phyloP scores from a whole-genome alignment of 2,329 filamentous ascomycete species.

The Hymenoscyphus infarciens region DNA sequence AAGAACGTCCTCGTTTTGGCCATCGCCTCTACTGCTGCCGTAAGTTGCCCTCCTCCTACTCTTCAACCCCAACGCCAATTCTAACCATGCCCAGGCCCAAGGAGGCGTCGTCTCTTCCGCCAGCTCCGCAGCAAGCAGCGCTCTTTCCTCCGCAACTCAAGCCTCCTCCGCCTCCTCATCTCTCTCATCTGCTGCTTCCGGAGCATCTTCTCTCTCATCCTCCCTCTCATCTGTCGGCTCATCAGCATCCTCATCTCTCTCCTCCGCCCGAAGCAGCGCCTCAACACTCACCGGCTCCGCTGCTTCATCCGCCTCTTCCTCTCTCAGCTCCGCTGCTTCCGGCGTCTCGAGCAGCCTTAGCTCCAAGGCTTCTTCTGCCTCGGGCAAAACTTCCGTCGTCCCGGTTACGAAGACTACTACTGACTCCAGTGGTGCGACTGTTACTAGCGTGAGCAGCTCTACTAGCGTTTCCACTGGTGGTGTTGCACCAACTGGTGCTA shows the following conservation, averaged over 20 bases:
- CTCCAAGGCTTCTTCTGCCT: constrained; percentile 12
- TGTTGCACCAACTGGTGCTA: constrained; percentile 28
- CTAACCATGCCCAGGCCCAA: constrained; percentile 19
- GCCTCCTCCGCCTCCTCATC: constrained; percentile 15
- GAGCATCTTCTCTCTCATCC: constrained; percentile 7
- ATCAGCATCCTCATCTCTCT: constrained; percentile 13
- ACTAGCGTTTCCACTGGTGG: constrained; percentile 16
- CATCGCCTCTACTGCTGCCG: constrained; percentile 25
- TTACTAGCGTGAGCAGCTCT: constrained; percentile 11
- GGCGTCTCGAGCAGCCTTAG: constrained; percentile 8
- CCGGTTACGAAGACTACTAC: constrained; percentile 10
- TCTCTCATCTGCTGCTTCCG: constrained; percentile 6
- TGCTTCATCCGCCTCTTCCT: constrained; percentile 8
- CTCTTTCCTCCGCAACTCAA: constrained; percentile 9
- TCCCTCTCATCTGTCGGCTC: constrained; percentile 14
- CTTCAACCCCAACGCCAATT: neutral
- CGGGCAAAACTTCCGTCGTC: neutral
- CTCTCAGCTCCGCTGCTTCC: constrained; percentile 3
- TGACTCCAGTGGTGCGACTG: constrained; percentile 7
- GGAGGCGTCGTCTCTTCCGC: constrained; percentile 18
- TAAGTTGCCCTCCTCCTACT: constrained; percentile 14
- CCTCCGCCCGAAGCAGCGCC: neutral
- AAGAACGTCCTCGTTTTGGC: constrained; percentile 30
- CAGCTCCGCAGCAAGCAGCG: neutral
- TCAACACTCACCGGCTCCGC: constrained; percentile 8